Base-by-base conservation (phyloP, 169 alveolate genomes). In the Plasmodium gaboni region DNA sequence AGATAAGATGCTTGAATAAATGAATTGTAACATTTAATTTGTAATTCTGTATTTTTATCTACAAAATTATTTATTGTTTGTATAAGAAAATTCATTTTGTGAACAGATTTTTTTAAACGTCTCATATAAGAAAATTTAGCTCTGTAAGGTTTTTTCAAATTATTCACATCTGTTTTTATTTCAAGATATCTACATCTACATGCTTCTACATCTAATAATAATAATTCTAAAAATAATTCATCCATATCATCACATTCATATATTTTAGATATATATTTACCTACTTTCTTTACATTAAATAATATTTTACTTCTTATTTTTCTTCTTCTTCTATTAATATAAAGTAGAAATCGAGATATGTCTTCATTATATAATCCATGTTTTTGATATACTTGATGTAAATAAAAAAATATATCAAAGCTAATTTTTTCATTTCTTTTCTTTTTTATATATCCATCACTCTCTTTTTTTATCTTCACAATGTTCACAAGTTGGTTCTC, bases 21-120 rank as follows among this genome's bases (percentile, higher is more conserved):
- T 12, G 90, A 32, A 3, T 48, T 28, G 51, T 80, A 80, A 48
- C 90, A 80, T 48, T 67, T 80, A 3, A 80, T 44, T 48, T 80
- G 90, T 28, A 80, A 22, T 15, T 80, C 90, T 22, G 90, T 80
- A 32, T 67, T 67, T 61, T 65, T 68, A 80, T 80, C 76, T 57
- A 80, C 64, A 24, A 7, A 7, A 8, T 57, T 53, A n/a, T 17
- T 60, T 53, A 68, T 42, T 8, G 59, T 19, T 13, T 65, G 19
- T 32, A 4, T 55, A 28, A 80, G 38, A 80, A 80, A 80, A 3
- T 50, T 65, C 38, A 80, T 48, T 57, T 68, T 80, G 0, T 68
- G 73, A 26, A 80, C 5, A 4, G 85, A 74, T 22, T 51, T 80
- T 70, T 68, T 80, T 70, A 80, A 15, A 44, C 90, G 44, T 59